phyloP scores from a whole-genome alignment of 768 basidiomycete genomes.

The Suillus sp. region DNA sequence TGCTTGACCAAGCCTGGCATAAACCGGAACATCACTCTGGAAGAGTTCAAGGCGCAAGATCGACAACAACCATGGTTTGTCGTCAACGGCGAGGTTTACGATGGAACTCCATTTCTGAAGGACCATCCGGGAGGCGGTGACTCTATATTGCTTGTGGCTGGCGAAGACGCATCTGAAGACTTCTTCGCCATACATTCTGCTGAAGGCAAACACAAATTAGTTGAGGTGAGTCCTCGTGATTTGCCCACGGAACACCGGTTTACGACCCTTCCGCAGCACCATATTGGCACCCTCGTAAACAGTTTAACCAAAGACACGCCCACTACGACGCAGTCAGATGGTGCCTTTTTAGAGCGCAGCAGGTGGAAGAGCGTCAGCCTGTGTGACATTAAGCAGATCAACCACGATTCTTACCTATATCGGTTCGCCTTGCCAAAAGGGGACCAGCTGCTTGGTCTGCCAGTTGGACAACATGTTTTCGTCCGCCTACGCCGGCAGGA shows the following conservation, averaged over 20 bases:
- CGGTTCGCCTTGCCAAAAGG: conserved; percentile 46
- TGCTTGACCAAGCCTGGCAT: conserved; percentile 50
- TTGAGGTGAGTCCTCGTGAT: conserved; percentile 32
- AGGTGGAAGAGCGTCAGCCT: conserved; percentile 53
- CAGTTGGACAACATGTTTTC: conserved; percentile 62
- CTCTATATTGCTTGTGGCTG: conserved; percentile 56
- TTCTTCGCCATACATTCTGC: conserved; percentile 65
- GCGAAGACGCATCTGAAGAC: conserved; percentile 63
- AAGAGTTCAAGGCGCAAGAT: conserved; percentile 44
- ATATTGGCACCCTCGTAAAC: conserved; percentile 51
- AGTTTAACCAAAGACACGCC: conserved; percentile 2
- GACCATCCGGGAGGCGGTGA: conserved; percentile 62
- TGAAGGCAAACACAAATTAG: conserved; percentile 48
- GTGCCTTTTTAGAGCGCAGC: conserved; percentile 44
- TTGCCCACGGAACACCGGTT: conserved; percentile 9
- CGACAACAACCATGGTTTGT: conserved; percentile 51
- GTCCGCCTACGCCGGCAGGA: conserved; percentile 47
- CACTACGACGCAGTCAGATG: conserved; percentile 14
- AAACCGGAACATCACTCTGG: conserved; percentile 43
- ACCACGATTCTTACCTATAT: conserved; percentile 52
- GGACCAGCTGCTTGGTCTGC: conserved; percentile 51
- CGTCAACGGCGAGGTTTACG: conserved; percentile 57
- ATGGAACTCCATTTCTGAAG: conserved; percentile 50
- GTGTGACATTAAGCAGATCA: conserved; percentile 38
- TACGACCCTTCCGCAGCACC: conserved; percentile 31